phyloP scores from a whole-genome alignment of 2,329 filamentous ascomycete genomes.

The Pseudonectria buxi region DNA sequence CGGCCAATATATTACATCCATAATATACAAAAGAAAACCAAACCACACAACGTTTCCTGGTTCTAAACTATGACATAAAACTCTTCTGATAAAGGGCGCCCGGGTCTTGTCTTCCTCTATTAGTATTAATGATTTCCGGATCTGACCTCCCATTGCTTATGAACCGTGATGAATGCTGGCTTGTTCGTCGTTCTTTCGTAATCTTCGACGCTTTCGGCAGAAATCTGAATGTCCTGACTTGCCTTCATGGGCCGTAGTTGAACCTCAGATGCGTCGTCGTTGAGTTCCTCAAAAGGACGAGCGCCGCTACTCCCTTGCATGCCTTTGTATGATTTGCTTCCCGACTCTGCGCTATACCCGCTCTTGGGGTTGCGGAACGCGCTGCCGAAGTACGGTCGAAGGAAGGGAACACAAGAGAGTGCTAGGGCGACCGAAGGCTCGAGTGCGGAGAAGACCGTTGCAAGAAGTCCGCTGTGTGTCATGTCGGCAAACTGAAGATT shows the following conservation, averaged over 20 bases:
- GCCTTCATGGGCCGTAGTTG: not conserved
- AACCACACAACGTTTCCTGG: too few species aligned
- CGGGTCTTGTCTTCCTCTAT: too few species aligned
- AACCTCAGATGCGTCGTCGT: constrained; percentile 1
- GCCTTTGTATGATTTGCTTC: not conserved
- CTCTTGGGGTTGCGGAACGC: not conserved
- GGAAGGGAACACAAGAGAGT: constrained; percentile 1
- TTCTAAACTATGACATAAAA: too few species aligned
- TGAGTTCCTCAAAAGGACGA: constrained; percentile 1
- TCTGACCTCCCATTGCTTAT: too few species aligned
- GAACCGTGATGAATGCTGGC: too few species aligned
- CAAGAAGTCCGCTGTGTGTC: constrained; percentile 3
- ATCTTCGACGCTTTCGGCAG: not conserved
- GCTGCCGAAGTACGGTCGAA: not conserved
- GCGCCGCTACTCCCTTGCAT: not conserved
- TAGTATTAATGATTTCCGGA: too few species aligned
- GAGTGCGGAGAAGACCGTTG: constrained; percentile 2
- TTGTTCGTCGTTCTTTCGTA: too few species aligned
- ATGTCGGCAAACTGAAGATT: constrained; percentile 1
- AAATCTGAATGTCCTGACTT: not conserved
- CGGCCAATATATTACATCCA: too few species aligned
- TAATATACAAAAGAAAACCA: too few species aligned
- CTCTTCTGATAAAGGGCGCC: too few species aligned
- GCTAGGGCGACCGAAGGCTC: constrained; percentile 4
- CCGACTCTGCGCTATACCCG: not conserved